phyloP scores from a whole-genome alignment of 202 grass and related monocot genomes.

The Setaria viridis region DNA sequence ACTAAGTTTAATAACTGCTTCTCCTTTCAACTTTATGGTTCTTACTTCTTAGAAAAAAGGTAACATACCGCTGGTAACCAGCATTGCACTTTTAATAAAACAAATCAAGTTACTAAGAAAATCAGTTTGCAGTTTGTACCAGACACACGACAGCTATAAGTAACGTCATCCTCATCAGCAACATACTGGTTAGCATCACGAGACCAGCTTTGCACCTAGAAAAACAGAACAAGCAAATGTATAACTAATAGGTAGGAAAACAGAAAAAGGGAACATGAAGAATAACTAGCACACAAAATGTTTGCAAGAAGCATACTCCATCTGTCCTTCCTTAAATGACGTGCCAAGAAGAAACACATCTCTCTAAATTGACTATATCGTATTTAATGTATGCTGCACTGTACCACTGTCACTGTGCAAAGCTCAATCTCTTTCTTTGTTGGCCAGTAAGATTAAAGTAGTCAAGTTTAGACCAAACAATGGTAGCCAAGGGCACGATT shows the following conservation, averaged over 20 bases:
- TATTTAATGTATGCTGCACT: slow-evolving; percentile 8
- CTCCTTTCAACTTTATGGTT: not conserved
- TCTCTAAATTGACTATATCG: not conserved
- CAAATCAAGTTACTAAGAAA: slow-evolving; percentile 22
- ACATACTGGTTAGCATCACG: slow-evolving; percentile 95
- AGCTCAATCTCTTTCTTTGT: not conserved
- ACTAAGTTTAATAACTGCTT: slow-evolving; percentile 17
- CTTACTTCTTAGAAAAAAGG: not conserved
- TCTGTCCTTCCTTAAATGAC: not conserved
- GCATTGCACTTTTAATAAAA: slow-evolving; percentile 14
- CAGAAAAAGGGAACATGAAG: not conserved
- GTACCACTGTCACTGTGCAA: not conserved
- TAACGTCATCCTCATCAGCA: slow-evolving; percentile 94
- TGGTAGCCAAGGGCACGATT: not conserved
- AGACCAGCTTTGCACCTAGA: slow-evolving; percentile 82
- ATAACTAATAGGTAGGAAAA: slow-evolving; percentile 34
- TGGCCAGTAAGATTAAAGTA: not conserved
- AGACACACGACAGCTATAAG: slow-evolving; percentile 97
- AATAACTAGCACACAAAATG: not conserved
- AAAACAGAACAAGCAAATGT: slow-evolving; percentile 44
- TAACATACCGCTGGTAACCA: not conserved
- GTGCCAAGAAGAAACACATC: not conserved
- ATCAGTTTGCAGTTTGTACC: slow-evolving; percentile 60
- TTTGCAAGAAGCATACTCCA: not conserved
- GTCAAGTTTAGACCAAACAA: not conserved